Base-by-base conservation (phyloP, 345 rosid genomes). In the Trapa incisa region DNA sequence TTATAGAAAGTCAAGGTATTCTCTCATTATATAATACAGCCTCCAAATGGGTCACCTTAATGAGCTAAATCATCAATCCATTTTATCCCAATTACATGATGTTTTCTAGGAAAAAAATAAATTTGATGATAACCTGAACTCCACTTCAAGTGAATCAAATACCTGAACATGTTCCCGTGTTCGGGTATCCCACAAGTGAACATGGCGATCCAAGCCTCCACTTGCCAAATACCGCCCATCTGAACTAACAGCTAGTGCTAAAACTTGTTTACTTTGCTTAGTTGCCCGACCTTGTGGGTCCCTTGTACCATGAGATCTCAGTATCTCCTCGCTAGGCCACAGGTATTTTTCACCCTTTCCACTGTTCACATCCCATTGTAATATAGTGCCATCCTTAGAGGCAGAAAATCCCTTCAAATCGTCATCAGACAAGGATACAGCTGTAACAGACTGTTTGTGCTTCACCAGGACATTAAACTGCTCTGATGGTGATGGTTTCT, bases 151-250 rank as follows among this genome's bases (percentile, higher is more conserved):
- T 47, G 53, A 52, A 17, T 35, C 45, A 53, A 50, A 64, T 77
- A 91, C 99, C 92, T 86, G 98, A 71, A 89, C 60, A 70, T 95
- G 96, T 72, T 92, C 80, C 60, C 83, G 81, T 37, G 91, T 89
- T 22, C 99, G 94, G 38, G 86, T 78, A 64, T 95, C 99, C 99
- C 98, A 92, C 70, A 95, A 71, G 74, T 95, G 99, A 86, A 95
- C 82, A 73, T 92, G 99, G 35, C 98, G 83, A 68, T 95, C 99
- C 64, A 86, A 76, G 67, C 99, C 99, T 47, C 98, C 99, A 64
- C 84, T 86, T 2, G 98, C 98, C 83, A 95, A 83, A 75, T 91
- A 88, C 52, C 94, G 86, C 64, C 97, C 97, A 80, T 95, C 99
- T 14, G 86, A 80, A 77, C 98, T 88, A 74, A 83, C 85, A 70